These are phyloP conservation scores for Thelonectria discophora DNA, from an alignment of 2,329 filamentous ascomycete genomes.

Conservation along the genomic window DNA sequence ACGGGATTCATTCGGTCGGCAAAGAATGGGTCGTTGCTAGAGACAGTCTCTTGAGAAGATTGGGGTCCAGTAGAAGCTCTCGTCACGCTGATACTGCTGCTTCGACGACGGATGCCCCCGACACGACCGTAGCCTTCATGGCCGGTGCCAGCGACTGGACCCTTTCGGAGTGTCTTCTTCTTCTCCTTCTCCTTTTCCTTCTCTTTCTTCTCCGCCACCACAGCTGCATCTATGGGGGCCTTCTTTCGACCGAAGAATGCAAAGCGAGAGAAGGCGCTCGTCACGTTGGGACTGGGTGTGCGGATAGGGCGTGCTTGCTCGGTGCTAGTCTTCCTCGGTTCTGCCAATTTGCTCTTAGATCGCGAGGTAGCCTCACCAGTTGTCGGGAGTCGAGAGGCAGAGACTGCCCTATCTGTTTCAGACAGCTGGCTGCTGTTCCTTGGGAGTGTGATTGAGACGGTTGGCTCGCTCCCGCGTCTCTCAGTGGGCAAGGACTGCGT, in stretches of 20 bases:
- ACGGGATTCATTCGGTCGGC: constrained; percentile 71
- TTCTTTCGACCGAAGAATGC: constrained; percentile 82
- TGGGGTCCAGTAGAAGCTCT: constrained; percentile 56
- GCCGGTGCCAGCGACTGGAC: constrained; percentile 90
- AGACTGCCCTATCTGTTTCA: constrained; percentile 42
- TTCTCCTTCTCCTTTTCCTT: constrained; percentile 37
- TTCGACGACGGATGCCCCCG: constrained; percentile 69
- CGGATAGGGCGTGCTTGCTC: constrained; percentile 45
- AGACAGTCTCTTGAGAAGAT: constrained; percentile 62
- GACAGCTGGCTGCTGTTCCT: constrained; percentile 48
- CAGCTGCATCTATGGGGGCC: constrained; percentile 59
- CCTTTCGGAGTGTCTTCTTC: constrained; percentile 65
- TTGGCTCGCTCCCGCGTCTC: constrained; percentile 55
- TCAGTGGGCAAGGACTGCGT: constrained; percentile 57
- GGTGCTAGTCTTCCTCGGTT: constrained; percentile 33
- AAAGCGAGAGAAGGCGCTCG: constrained; percentile 72
- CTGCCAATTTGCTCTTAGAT: constrained; percentile 21
- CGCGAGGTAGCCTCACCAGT: constrained; percentile 32
- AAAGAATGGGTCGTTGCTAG: constrained; percentile 65
- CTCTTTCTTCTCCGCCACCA: constrained; percentile 63
- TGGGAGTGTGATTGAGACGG: constrained; percentile 44
- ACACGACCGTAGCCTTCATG: constrained; percentile 85
- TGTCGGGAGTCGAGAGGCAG: constrained; percentile 44
- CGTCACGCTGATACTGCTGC: constrained; percentile 63
- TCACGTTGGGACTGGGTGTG: constrained; percentile 62